These are phyloP conservation scores for Arabidopsis hybrid DNA, from an alignment of 441 rosid species.

Conservation along the genomic window DNA sequence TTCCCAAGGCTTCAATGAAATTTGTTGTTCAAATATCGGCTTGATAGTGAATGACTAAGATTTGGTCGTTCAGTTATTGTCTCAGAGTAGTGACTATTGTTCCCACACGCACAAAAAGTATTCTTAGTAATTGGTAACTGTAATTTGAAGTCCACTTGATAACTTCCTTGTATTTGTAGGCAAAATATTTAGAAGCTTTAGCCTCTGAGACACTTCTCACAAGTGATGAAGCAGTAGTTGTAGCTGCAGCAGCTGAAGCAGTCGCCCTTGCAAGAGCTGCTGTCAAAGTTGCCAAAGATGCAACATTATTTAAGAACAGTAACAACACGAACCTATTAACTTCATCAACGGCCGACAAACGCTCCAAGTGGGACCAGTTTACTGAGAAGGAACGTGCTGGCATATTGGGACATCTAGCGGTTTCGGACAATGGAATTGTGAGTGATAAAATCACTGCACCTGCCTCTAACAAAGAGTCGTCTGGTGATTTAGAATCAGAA, in stretches of 20 bases:
- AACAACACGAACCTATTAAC: slow-evolving; percentile 40
- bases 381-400: slow-evolving; percentile 67
- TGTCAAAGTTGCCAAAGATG: slow-evolving; percentile 85
- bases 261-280: slow-evolving; percentile 93
- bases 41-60: not conserved
- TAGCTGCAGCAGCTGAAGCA: slow-evolving; percentile 95
- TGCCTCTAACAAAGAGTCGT: slow-evolving; percentile 43
- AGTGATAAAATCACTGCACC: slow-evolving; percentile 41
- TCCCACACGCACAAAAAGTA: not conserved
- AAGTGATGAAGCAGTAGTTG: slow-evolving; percentile 81
- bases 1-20: no score
- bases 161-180: slow-evolving; percentile 54
- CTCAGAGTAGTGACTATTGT: slow-evolving; percentile 17
- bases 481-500: slow-evolving; percentile 59
- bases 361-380: slow-evolving; percentile 58
- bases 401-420: slow-evolving; percentile 56
- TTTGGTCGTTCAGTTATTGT: no score
- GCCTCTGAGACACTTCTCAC: slow-evolving; percentile 73
- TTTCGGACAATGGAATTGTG: slow-evolving; percentile 50
- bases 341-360: slow-evolving; percentile 46
- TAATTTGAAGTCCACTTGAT: not conserved
- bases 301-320: slow-evolving; percentile 56
- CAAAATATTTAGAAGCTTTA: slow-evolving; percentile 58
- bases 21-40: not conserved
- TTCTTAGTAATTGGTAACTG: not conserved